These are phyloP conservation scores for Enteropsectra breve DNA, from an alignment of 371 early-diverging fungal species.

Conservation along the genomic window DNA sequence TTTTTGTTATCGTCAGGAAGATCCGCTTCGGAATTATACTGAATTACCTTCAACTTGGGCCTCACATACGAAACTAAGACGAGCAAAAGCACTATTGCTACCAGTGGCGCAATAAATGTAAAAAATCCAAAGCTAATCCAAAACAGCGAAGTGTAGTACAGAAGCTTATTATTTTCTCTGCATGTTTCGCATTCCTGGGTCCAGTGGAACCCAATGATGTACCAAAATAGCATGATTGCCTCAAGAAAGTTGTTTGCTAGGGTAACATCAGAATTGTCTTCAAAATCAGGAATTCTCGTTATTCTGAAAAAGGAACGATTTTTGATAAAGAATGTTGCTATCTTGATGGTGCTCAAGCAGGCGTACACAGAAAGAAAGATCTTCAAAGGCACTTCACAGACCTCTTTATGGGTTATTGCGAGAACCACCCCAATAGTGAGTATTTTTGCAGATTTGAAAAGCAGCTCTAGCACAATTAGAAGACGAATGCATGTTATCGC, in stretches of 20 bases:
- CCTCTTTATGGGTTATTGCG: constrained; percentile 46
- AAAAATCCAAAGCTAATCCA: constrained; percentile 56
- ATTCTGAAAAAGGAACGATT: constrained; percentile 57
- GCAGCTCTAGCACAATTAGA: constrained; percentile 41
- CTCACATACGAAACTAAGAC: constrained; percentile 55
- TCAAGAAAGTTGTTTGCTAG: constrained; percentile 60
- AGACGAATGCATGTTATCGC: constrained; percentile 49
- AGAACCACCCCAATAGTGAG: constrained; percentile 39
- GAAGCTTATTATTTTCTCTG: constrained; percentile 47
- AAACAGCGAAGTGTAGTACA: constrained; percentile 57
- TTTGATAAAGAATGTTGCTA: constrained; percentile 49
- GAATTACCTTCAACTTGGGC: constrained; percentile 58
- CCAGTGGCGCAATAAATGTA: constrained; percentile 57
- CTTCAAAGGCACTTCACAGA: constrained; percentile 54
- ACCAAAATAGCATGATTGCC: constrained; percentile 60
- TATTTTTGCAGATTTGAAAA: constrained; percentile 53
- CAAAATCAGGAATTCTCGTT: constrained; percentile 54
- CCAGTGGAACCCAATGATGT: constrained; percentile 61
- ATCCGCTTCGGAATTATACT: constrained; percentile 49
- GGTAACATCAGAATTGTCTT: constrained; percentile 58
- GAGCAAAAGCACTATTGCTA: constrained; percentile 59
- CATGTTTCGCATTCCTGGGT: constrained; percentile 58
- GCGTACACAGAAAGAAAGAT: constrained; percentile 59
- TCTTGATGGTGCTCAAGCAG: constrained; percentile 47
- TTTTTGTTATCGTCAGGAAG: constrained; percentile 56